A percentile compares a stretch with the other conserved stretches of the same genome.
Conservation (phyloP, 345 rosid genomes). For the Ceriops tagal region DNA sequence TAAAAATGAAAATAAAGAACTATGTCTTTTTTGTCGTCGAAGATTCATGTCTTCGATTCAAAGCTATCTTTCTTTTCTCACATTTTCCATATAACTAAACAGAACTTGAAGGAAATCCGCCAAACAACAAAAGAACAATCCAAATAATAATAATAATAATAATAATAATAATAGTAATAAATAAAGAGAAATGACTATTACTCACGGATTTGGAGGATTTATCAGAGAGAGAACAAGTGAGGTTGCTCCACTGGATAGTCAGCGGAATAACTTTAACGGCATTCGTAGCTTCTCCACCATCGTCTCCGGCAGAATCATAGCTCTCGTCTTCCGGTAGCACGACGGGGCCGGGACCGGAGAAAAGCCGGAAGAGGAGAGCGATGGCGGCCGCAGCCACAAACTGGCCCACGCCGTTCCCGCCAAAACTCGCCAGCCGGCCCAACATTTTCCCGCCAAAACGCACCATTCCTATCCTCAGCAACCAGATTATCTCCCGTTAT, state of each 20-base stretch:
- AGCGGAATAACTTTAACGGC: slow-evolving; percentile 58
- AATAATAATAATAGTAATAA: too few species aligned
- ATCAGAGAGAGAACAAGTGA: slow-evolving; percentile 81
- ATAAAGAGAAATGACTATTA: background rate
- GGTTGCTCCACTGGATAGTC: slow-evolving; percentile 73
- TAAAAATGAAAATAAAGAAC: too few species aligned
- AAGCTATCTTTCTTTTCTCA: background rate
- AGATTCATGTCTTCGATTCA: too few species aligned
- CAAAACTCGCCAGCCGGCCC: slow-evolving; percentile 51
- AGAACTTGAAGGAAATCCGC: background rate
- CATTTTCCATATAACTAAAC: slow-evolving; percentile 17
- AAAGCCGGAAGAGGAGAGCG: slow-evolving; percentile 65
- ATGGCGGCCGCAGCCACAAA: slow-evolving; percentile 71
- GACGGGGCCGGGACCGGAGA: slow-evolving; percentile 79
- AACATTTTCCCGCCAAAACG: slow-evolving; percentile 68
- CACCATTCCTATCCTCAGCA: slow-evolving; percentile 26
- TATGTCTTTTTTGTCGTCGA: too few species aligned
- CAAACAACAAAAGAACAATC: background rate
- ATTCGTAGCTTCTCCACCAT: slow-evolving; percentile 31
- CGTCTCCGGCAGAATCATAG: slow-evolving; percentile 12
- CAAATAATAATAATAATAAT: too few species aligned
- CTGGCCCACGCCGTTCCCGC: slow-evolving; percentile 71
- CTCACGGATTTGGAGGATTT: slow-evolving; percentile 74
- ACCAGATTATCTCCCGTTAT: too few species aligned
- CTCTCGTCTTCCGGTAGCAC: slow-evolving; percentile 48